Conservation (phyloP, 805 yeast species). For the Starmerella floris region DNA sequence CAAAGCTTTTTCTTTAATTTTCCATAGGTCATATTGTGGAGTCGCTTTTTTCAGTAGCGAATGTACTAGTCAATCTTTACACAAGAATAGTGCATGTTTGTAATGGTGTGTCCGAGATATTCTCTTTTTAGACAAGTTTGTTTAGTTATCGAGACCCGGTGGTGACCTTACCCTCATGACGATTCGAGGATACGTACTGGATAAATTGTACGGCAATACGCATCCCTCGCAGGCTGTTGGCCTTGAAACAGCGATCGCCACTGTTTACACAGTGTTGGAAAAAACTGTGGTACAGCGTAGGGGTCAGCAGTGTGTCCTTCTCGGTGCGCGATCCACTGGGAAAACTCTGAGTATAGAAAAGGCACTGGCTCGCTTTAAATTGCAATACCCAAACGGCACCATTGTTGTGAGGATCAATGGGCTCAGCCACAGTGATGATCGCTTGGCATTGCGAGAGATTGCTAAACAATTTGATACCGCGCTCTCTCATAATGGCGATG, state of each 20-base stretch:
- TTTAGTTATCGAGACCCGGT: too few relatives aligned
- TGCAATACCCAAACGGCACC: conserved; percentile 35
- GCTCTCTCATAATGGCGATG: conserved; percentile 20
- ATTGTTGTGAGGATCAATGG: conserved; percentile 59
- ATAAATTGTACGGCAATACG: conserved; percentile 24
- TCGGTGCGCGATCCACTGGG: conserved; percentile 73
- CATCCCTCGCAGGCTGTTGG: conserved; percentile 25
- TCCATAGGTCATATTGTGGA: too few relatives aligned
- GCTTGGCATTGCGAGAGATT: conserved; percentile 66
- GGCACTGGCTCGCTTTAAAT: conserved; percentile 37
- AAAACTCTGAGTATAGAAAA: conserved; percentile 51
- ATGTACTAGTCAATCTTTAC: too few relatives aligned
- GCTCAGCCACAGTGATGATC: conserved; percentile 57
- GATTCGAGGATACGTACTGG: conserved; percentile 17
- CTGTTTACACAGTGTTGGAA: conserved; percentile 45
- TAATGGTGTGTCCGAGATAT: too few relatives aligned
- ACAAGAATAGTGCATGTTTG: too few relatives aligned
- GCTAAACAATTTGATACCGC: conserved; percentile 64
- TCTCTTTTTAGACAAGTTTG: too few relatives aligned
- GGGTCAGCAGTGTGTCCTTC: conserved; percentile 65
- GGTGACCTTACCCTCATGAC: not conserved
- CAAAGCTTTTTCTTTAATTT: too few relatives aligned
- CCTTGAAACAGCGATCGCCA: conserved; percentile 31
- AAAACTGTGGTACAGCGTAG: conserved; percentile 55
- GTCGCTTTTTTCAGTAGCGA: too few relatives aligned